Evolutionary conservation across 2,329 filamentous ascomycete species (phyloP).

Genomic region (Seiridium unicorne): DNA sequence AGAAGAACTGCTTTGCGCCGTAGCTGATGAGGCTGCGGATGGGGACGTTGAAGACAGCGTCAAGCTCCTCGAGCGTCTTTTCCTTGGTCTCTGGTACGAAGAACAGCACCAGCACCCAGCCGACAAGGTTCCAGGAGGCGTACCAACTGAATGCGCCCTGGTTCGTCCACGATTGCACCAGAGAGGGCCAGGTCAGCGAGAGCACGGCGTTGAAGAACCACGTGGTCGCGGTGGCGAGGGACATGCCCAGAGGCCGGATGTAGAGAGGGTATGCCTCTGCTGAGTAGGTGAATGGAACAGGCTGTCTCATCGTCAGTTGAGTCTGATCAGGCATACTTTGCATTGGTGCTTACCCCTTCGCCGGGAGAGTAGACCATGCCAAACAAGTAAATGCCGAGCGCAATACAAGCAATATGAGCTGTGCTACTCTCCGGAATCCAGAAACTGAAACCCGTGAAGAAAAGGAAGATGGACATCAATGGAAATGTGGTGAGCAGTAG

Average conservation of each 20-base stretch:
- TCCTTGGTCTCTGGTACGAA: constrained; percentile 44
- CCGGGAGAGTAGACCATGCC: constrained; percentile 55
- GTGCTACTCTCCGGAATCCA: constrained; percentile 35
- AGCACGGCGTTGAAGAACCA: constrained; percentile 42
- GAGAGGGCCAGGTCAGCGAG: constrained; percentile 44
- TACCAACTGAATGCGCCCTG: constrained; percentile 50
- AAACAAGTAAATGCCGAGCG: constrained; percentile 49
- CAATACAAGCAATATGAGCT: constrained; percentile 43
- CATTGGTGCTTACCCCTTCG: constrained; percentile 45
- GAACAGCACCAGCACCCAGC: constrained; percentile 40
- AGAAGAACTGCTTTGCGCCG: constrained; percentile 25
- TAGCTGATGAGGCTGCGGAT: constrained; percentile 32
- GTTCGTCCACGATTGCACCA: constrained; percentile 41
- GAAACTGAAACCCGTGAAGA: constrained; percentile 47
- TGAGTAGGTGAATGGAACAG: constrained; percentile 65
- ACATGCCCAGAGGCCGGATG: constrained; percentile 61
- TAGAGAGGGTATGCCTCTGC: constrained; percentile 66
- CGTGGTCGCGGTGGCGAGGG: constrained; percentile 51
- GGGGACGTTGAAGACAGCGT: constrained; percentile 34
- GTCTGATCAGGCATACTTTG: background rate
- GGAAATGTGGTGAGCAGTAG: constrained; percentile 64
- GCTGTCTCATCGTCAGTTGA: constrained; percentile 17
- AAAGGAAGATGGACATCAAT: constrained; percentile 54
- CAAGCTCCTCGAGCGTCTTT: constrained; percentile 42
- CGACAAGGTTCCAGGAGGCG: constrained; percentile 45